Conservation (phyloP, 805 yeast genomes). For the Starmerella sirachaensis region DNA sequence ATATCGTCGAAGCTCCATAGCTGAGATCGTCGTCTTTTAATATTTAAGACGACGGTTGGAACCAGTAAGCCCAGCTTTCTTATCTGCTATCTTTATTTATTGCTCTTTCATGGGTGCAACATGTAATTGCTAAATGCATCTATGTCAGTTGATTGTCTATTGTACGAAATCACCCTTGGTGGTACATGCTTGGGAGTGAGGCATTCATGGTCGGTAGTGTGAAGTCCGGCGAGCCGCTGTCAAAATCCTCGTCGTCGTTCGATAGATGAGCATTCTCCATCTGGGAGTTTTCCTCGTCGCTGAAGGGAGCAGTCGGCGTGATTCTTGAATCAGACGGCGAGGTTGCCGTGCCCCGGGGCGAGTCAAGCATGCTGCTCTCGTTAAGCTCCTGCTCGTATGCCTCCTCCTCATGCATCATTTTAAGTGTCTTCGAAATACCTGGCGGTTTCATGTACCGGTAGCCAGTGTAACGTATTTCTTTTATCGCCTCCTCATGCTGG, state of each 20-base stretch:
- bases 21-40: too few relatives aligned
- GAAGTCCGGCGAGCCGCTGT: slow-evolving; percentile 5
- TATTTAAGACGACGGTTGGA: too few relatives aligned
- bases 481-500: slow-evolving; percentile 3
- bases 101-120: too few relatives aligned
- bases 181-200: slow-evolving; percentile 14
- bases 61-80: too few relatives aligned
- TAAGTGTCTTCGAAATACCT: slow-evolving; percentile 46
- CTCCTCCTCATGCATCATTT: slow-evolving; percentile 26
- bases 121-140: neutral
- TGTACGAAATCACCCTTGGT: neutral
- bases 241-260: slow-evolving; percentile 5
- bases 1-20: slow-evolving; percentile 24
- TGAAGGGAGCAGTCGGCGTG: neutral
- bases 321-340: too few relatives aligned
- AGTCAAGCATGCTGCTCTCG: too few relatives aligned
- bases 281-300: neutral
- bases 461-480: slow-evolving; percentile 11
- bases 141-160: neutral
- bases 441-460: slow-evolving; percentile 38
- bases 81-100: too few relatives aligned
- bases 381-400: slow-evolving; percentile 6
- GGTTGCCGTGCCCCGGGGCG: too few relatives aligned
- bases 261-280: neutral
- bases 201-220: slow-evolving; percentile 16